phyloP scores from a whole-genome alignment of 139 green algal species.

The Edaphochlamys debaryana region DNA sequence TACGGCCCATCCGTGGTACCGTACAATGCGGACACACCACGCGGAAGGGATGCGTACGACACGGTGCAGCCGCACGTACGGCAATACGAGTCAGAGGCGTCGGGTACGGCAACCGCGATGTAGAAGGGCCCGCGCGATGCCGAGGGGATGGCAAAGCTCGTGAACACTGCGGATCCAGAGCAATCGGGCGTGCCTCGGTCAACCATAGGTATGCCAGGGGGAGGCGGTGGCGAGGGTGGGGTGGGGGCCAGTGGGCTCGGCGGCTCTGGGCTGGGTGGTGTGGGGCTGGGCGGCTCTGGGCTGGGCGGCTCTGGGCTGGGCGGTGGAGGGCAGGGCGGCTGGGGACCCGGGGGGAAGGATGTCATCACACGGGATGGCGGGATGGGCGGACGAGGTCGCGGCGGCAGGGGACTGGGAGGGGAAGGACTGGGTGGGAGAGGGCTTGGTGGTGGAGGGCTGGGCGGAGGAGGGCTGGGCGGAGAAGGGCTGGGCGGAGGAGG shows the following conservation, averaged over 20 bases:
- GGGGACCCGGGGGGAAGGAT: not conserved
- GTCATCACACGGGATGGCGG: not conserved
- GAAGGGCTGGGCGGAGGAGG: not conserved
- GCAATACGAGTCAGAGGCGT: not conserved
- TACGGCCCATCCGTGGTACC: not conserved
- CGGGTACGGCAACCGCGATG: not conserved
- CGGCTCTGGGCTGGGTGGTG: not conserved
- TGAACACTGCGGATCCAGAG: not conserved
- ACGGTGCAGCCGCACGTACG: not conserved
- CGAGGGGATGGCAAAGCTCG: not conserved
- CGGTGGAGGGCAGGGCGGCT: not conserved
- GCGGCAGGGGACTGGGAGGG: not conserved
- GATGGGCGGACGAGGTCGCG: not conserved
- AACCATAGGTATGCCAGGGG: not conserved
- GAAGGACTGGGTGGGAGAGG: not conserved
- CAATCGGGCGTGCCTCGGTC: not conserved
- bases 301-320: not conserved
- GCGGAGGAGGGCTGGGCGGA: no score
- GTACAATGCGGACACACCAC: not conserved
- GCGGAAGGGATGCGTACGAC: not conserved
- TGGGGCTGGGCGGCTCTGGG: not conserved
- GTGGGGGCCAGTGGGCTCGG: not conserved
- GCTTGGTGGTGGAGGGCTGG: not conserved
- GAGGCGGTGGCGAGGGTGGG: not conserved
- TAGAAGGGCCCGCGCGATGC: not conserved